Evolutionary conservation across 805 yeast species (phyloP), one percentile per base, ranked within the genome.

Genomic region (Lachancea cidri): DNA sequence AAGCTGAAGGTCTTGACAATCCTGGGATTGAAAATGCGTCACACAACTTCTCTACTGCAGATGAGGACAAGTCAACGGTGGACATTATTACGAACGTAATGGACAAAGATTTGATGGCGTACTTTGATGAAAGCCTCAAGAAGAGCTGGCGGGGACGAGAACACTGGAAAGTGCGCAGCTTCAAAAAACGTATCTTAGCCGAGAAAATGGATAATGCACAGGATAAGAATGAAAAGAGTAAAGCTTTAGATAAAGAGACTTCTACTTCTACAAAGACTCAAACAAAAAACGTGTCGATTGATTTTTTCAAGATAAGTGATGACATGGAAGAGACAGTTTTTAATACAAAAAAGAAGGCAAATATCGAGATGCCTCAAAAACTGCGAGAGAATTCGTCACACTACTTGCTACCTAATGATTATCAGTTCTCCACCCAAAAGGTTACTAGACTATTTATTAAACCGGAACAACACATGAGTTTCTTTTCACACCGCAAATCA

Each of bases 141-240:
- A 60, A 60, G 35, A 83, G 79, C 57, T 89, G 97, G 96, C 76
- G 94, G 20, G 97, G 97, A 6, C 84, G 91, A 11, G 91, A 86
- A 49, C 94, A 86, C 63, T 91, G 97, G 97, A 84, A 83, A 62
- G 83, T 91, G 8, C 67, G 74, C 32, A 74, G 77, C 11, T 60
- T 82, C 36, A 81, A 77, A 52, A 70, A 71, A 48, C 47, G 38
- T 33, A 18, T 33, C 41, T 33, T 34, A 5, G 19, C 33, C 14
- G 41, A 49, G 29, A 22, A 30, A 13, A 29, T n/a, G 4, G 30
- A 66, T 43, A 25, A 36, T 36, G 17, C 16, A 11, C 30, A 27
- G 15, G 33, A 13, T 8, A 15, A 40, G n/a, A 14, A 35, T 8
- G 30, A 36, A 33, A 37, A 35, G 8, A 14, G 22, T 18, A 29